phyloP scores from a whole-genome alignment of 2,329 filamentous ascomycete genomes.

The Didymellaceae sp. region DNA sequence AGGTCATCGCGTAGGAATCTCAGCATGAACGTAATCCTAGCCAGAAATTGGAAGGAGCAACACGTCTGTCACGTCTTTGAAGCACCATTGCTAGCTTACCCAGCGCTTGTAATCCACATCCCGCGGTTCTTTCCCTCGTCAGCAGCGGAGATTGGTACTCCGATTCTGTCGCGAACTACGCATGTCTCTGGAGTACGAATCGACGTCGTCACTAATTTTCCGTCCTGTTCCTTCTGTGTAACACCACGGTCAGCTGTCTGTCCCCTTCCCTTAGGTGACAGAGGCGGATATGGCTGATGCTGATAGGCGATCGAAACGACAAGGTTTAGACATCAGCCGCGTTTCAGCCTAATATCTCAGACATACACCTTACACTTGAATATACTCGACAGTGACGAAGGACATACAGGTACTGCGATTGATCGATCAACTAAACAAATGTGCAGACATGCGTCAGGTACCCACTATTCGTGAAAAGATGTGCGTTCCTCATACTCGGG shows the following conservation, averaged over 20 bases:
- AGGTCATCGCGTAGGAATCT: not conserved
- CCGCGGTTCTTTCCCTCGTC: not conserved
- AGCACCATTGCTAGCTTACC: not conserved
- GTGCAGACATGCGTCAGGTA: not conserved
- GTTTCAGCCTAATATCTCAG: conserved; percentile 37
- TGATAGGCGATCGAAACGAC: conserved; percentile 4
- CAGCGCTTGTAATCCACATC: not conserved
- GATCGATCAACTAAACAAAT: conserved; percentile 3
- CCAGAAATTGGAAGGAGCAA: not conserved
- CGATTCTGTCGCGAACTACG: not conserved
- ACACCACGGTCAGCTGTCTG: not conserved
- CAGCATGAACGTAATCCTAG: too few species aligned
- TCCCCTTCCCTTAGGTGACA: not conserved
- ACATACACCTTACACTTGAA: conserved; percentile 24
- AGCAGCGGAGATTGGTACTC: not conserved
- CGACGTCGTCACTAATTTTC: not conserved
- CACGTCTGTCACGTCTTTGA: not conserved
- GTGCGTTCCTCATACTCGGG: not conserved
- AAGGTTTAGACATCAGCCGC: conserved; percentile 2
- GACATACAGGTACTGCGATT: not conserved
- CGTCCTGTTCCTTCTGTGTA: not conserved
- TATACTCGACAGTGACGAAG: conserved; percentile 20
- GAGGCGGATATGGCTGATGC: not conserved
- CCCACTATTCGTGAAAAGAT: conserved; percentile 7
- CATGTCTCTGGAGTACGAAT: not conserved